These are phyloP conservation scores for Torulaspora franciscae DNA, from an alignment of 805 yeast species.

Conservation along the genomic window DNA sequence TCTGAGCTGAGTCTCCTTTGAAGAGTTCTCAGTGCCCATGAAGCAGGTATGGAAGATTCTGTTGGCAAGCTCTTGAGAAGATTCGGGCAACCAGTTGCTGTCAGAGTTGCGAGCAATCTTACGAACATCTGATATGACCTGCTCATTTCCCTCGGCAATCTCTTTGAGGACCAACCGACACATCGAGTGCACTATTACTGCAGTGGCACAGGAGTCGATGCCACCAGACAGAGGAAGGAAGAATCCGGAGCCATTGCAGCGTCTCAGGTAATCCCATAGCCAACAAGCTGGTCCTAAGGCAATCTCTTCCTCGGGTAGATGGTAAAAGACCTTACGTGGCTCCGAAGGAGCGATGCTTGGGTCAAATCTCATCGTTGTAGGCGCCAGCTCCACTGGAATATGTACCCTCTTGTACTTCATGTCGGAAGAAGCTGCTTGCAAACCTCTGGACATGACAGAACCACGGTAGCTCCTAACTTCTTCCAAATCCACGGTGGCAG, in stretches of 20 bases:
- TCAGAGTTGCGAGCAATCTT: constrained; percentile 53
- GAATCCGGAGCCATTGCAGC: constrained; percentile 86
- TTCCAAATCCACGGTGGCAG: constrained; percentile 92
- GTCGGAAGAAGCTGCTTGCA: constrained; percentile 50
- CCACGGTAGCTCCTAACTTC: constrained; percentile 82
- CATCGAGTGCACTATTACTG: constrained; percentile 91
- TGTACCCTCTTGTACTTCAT: constrained; percentile 47
- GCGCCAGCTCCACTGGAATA: constrained; percentile 64
- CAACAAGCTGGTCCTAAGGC: constrained; percentile 99
- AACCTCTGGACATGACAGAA: constrained; percentile 63
- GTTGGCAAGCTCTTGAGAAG: constrained; percentile 70
- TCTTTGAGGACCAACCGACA: constrained; percentile 76
- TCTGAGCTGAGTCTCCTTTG: constrained; percentile 76
- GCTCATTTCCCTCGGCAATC: constrained; percentile 60
- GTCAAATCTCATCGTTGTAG: constrained; percentile 53
- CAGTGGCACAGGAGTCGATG: constrained; percentile 96
- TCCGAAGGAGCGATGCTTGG: constrained; percentile 56
- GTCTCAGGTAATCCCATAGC: constrained; percentile 96
- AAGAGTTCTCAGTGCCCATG: constrained; percentile 95
- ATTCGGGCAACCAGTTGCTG: constrained; percentile 58
- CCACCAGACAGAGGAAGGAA: constrained; percentile 96
- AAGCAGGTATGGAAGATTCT: constrained; percentile 82
- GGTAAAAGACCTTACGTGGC: constrained; percentile 51
- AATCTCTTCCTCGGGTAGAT: constrained; percentile 89
- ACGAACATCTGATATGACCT: constrained; percentile 74